phyloP scores from a whole-genome alignment of 2,329 filamentous ascomycete genomes.

The Emericellopsis cladophorae region DNA sequence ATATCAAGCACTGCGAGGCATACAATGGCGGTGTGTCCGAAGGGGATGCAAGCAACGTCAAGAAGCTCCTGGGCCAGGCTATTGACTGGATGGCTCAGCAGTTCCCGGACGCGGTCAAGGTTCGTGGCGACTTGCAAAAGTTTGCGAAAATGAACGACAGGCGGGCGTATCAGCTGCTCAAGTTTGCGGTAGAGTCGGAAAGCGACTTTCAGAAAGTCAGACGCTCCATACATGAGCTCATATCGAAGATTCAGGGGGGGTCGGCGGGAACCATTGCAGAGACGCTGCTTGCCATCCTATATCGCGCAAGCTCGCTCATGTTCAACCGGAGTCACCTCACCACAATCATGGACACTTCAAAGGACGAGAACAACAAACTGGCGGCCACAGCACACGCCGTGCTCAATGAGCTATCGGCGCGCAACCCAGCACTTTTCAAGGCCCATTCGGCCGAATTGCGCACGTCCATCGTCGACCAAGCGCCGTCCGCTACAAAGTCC shows the following conservation, averaged over 20 bases:
- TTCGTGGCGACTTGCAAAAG: constrained; percentile 68
- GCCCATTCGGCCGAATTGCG: constrained; percentile 87
- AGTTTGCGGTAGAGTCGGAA: constrained; percentile 71
- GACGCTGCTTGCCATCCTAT: constrained; percentile 70
- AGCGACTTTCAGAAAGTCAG: constrained; percentile 87
- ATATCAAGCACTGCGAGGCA: constrained; percentile 72
- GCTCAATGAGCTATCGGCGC: constrained; percentile 80
- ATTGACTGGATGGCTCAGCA: constrained; percentile 62
- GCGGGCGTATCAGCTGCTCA: constrained; percentile 77
- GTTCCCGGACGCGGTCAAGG: constrained; percentile 62
- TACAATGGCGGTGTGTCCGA: constrained; percentile 82
- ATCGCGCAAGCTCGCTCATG: constrained; percentile 70
- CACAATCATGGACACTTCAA: constrained; percentile 76
- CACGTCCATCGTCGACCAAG: constrained; percentile 69
- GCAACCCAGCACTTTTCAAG: constrained; percentile 82
- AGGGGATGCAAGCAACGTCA: constrained; percentile 55
- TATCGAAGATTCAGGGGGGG: constrained; percentile 62
- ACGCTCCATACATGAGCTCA: constrained; percentile 81
- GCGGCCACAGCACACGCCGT: constrained; percentile 75
- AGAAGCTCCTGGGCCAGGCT: constrained; percentile 57
- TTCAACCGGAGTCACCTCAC: constrained; percentile 93
- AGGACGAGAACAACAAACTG: constrained; percentile 69
- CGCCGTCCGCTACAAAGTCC: constrained; percentile 53
- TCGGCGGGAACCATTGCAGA: constrained; percentile 53
- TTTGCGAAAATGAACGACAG: constrained; percentile 89